Percentiles rank a stretch among this genome's conserved stretches.
phyloP scores from a whole-genome alignment of 1,139 yeast species.

The Taphrina populina region DNA sequence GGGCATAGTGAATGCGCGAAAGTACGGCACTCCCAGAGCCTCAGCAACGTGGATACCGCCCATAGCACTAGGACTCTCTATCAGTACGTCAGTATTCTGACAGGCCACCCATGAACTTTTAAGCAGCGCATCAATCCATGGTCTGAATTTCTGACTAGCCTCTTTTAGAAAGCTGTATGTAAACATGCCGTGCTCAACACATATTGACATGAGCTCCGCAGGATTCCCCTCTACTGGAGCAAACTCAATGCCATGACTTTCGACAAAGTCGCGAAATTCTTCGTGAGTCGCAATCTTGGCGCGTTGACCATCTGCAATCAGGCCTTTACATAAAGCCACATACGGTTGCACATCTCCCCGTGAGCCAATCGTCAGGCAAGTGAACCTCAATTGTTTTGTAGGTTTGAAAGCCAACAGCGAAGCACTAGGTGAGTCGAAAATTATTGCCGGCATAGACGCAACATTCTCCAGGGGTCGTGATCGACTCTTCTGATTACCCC shows the following conservation, averaged over 20 bases:
- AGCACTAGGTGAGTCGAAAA: constrained; percentile 38
- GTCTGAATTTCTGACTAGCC: constrained; percentile 78
- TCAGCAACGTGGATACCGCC: constrained; percentile 94
- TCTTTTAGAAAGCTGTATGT: constrained; percentile 80
- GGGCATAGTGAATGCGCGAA: constrained; percentile 96
- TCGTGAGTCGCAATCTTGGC: constrained; percentile 82
- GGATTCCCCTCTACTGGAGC: constrained; percentile 87
- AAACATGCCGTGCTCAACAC: constrained; percentile 88
- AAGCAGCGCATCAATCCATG: constrained; percentile 80
- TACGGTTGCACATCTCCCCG: constrained; percentile 97
- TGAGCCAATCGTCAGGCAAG: constrained; percentile 84
- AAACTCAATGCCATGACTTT: constrained; percentile 64
- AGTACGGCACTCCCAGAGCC: constrained; percentile 81
- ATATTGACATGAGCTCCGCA: constrained; percentile 82
- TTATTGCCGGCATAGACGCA: constrained; percentile 38
- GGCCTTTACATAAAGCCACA: constrained; percentile 79
- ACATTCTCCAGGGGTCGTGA: constrained; percentile 2
- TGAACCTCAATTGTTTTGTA: constrained; percentile 54
- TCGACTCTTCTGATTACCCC: constrained; percentile 35
- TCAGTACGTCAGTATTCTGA: constrained; percentile 78
- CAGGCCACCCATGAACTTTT: constrained; percentile 79
- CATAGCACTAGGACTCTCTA: constrained; percentile 95
- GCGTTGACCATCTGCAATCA: constrained; percentile 73
- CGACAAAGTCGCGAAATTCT: constrained; percentile 78
- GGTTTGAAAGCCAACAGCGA: constrained; percentile 37